Base-by-base conservation (phyloP, 2,329 filamentous ascomycete genomes). In the Apiospora koreana region DNA sequence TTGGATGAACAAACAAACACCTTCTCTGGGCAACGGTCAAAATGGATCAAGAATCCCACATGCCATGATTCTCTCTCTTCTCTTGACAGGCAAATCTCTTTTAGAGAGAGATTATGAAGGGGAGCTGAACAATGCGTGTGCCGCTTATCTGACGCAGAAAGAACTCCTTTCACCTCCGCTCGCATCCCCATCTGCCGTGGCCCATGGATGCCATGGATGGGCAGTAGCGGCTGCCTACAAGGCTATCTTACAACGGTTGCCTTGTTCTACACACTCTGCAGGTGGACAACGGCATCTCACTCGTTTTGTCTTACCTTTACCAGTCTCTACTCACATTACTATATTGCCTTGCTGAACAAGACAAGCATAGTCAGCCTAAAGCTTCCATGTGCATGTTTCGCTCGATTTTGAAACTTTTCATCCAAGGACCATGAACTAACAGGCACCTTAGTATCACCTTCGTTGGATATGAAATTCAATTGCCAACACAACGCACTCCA, bases 211-310 rank as follows among this genome's bases (percentile, higher is more conserved):
- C 21, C 21, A 38, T n/a, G 28, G 8, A 62, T 62, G 54, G 18
- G 31, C 31, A 62, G 54, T 31, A 62, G 54, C 54, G 54, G 54
- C 54, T 62, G 54, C 54, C 54, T 62, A 62, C 54, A 62, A 62
- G 54, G 54, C 54, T 62, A 25, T 35, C 28, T 58, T 10, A 21
- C 54, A 38, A n/a, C 28, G 31, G 54, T 62, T 62, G 54, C 54
- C 54, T 62, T 38, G 54, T 62, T 62, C 54, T 38, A 62, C 54
- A 31, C 54, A 62, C 54, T 10, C 28, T 21, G 28, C 31, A 62
- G 54, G 6, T 38, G 31, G 31, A 62, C 28, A 38, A 62, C 28
- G 21, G 31, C 54, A 62, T 62, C 31, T 62, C 21, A 38, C 54
- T 38, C 21, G 8, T 8, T 35, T 35, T 62, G 54, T 38, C 54